A percentile compares a stretch with the other conserved stretches of the same genome.
Evolutionary conservation across 2,329 filamentous ascomycete species (phyloP).

Genomic region (Phyllosticta paracitricarpa): DNA sequence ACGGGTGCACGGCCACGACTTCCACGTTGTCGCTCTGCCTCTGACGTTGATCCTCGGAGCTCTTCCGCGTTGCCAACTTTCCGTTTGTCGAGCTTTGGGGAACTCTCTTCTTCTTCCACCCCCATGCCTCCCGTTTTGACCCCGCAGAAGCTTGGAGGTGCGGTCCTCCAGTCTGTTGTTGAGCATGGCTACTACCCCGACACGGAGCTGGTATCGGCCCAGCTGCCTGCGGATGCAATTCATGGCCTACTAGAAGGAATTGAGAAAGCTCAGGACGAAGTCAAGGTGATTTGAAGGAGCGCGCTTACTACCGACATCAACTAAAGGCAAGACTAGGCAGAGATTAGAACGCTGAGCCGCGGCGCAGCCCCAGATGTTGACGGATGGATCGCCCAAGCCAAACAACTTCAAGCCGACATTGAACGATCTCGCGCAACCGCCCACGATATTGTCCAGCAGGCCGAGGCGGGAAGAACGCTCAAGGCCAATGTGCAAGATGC

Average conservation of each 20-base stretch:
- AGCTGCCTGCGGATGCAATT: constrained; percentile 40
- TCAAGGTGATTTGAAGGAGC: constrained; percentile 35
- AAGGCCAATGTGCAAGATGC: constrained; percentile 55
- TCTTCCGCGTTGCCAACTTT: constrained; percentile 1
- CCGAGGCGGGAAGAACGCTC: constrained; percentile 57
- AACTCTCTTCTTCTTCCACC: neutral
- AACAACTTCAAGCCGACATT: constrained; percentile 76
- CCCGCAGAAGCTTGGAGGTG: constrained; percentile 41
- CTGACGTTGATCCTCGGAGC: constrained; percentile 5
- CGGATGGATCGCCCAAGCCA: constrained; percentile 77
- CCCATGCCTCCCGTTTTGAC: constrained; percentile 18
- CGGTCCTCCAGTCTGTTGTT: constrained; percentile 53
- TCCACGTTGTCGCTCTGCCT: neutral
- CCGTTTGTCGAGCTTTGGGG: neutral
- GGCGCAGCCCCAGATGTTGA: constrained; percentile 71
- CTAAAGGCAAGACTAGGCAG: constrained; percentile 37
- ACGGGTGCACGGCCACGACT: constrained; percentile 3
- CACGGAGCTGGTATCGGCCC: constrained; percentile 44
- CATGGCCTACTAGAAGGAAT: constrained; percentile 42
- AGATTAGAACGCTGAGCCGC: constrained; percentile 67
- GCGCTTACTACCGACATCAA: constrained; percentile 17
- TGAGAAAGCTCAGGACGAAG: constrained; percentile 40
- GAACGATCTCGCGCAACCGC: constrained; percentile 69
- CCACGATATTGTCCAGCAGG: constrained; percentile 67
- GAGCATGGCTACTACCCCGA: constrained; percentile 47